phyloP scores from a whole-genome alignment of 169 alveolate species.

The Plasmodium inui region DNA sequence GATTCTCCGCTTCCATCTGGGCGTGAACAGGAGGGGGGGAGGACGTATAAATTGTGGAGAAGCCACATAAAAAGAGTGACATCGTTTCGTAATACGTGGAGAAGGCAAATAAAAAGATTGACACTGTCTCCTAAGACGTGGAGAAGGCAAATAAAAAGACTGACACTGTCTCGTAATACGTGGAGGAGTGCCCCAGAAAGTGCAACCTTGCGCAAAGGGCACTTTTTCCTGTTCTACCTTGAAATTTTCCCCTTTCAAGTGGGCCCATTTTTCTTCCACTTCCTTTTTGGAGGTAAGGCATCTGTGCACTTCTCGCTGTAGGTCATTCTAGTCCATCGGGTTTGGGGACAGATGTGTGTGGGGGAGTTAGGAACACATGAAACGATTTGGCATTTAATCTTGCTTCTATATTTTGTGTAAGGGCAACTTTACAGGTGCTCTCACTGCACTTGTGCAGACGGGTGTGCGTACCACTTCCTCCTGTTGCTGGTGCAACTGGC shows the following conservation, averaged over 20 bases:
- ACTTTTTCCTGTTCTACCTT: conserved; percentile 23
- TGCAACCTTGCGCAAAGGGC: background rate
- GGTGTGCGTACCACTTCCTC: background rate
- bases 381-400: background rate
- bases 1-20: conserved; percentile 32
- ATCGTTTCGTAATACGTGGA: too few relatives aligned
- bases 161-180: background rate
- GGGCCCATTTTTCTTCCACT: conserved; percentile 5
- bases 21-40: background rate
- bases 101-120: background rate
- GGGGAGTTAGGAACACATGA: background rate
- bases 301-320: conserved; percentile 10
- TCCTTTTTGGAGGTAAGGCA: conserved; percentile 12
- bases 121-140: too few relatives aligned
- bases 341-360: background rate
- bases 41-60: background rate
- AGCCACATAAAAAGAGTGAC: background rate
- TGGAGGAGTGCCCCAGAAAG: background rate
- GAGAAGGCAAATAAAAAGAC: too few relatives aligned
- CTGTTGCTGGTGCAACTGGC: background rate
- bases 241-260: background rate
- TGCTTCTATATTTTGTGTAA: background rate
- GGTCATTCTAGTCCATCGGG: background rate
- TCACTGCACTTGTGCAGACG: background rate
- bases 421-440: background rate